Percentiles rank a stretch among this genome's conserved stretches.
These are phyloP conservation scores for Parastagonospora nodorum DNA, from an alignment of 2,329 filamentous ascomycete species.

Conservation along the genomic window DNA sequence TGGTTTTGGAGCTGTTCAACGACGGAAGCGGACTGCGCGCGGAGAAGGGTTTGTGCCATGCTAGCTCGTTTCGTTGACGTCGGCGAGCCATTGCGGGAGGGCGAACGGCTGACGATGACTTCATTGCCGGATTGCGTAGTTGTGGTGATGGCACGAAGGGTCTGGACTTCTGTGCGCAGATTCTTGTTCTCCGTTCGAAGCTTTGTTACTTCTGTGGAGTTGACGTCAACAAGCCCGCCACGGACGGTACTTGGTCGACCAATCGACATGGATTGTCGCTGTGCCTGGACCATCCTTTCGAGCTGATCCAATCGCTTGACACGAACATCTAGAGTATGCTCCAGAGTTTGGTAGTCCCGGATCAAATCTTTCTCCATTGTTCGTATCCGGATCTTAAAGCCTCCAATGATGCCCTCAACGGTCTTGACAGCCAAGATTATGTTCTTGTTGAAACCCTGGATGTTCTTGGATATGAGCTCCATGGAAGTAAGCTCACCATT, in stretches of 20 bases:
- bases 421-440: conserved; percentile 84
- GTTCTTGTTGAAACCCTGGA: conserved; percentile 89
- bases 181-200: conserved; percentile 65
- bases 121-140: conserved; percentile 30
- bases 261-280: conserved; percentile 40
- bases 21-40: conserved; percentile 59
- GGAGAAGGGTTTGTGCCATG: conserved; percentile 58
- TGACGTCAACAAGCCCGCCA: conserved; percentile 47
- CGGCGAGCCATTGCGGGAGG: conserved; percentile 35
- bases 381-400: conserved; percentile 80
- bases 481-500: conserved; percentile 85
- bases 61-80: conserved; percentile 48
- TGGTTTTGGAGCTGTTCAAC: conserved; percentile 50
- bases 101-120: conserved; percentile 28
- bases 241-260: conserved; percentile 47
- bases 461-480: conserved; percentile 82
- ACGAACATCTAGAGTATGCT: conserved; percentile 77
- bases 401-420: conserved; percentile 77
- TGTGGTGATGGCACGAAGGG: conserved; percentile 59
- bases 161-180: conserved; percentile 66
- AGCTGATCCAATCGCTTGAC: conserved; percentile 86
- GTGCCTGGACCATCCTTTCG: conserved; percentile 69
- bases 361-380: conserved; percentile 86
- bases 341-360: conserved; percentile 86
- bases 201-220: conserved; percentile 60